Evolutionary conservation across 768 basidiomycete genomes (phyloP), one percentile per base, ranked within the genome.

Genomic region (Termitomyces sp.): DNA sequence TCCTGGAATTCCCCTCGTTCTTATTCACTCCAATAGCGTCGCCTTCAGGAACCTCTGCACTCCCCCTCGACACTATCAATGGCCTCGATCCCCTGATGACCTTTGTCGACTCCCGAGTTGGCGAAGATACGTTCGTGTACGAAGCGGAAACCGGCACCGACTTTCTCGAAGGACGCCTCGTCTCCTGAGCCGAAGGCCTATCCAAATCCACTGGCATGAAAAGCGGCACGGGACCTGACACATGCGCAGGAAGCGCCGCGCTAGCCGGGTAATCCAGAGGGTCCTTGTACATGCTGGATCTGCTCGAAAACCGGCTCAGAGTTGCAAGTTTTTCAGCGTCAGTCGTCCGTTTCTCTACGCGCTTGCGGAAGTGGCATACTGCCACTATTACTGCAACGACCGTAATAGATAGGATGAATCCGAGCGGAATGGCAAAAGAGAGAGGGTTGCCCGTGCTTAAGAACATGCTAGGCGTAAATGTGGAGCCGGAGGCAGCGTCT

Each of bases 401-500:
- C 6, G 74, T 53, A 41, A 75, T 67, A 11, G 64, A 69, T 11
- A 69, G 67, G 30, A 75, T 64, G 46, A 70, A 63, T 16, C 74
- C 72, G 9, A 76, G 65, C 2, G 75, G 75, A 22, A 75, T 66
- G 8, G 71, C 73, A 55, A 70, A 69, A 16, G 73, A 72, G 8
- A 67, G 71, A 4, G 67, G 60, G 6, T 73, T 68, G 4, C 58
- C 58, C 15, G 65, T 70, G 4, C 70, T 68, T 16, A 68, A 63
- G 9, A 71, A 54, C 36, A 64, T 48, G 27, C 60, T 63, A 47
- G 69, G 60, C 8, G 58, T 33, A 27, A 58, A 27, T 18, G 65
- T 30, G 15, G 61, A 30, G 22, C 58, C 54, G 8, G 59, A 49
- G 5, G 59, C 44, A 6, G 57, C 47, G 24, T 54, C 37, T 42